Evolutionary conservation across 306 rosid genomes (phyloP).

Genomic region (Boehmeria nivea): DNA sequence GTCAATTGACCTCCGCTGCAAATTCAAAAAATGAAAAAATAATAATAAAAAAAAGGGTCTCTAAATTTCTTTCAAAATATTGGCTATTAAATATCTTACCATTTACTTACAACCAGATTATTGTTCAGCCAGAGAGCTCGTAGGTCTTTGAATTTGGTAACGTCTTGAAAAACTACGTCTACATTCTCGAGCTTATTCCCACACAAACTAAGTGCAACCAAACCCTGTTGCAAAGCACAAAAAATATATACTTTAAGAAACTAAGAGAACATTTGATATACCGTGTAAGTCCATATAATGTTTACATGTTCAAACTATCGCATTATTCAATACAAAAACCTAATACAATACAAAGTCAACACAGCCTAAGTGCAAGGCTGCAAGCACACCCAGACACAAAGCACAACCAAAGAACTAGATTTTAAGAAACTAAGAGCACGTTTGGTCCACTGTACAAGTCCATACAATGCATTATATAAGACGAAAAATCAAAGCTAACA

Average conservation of each 20-base stretch:
- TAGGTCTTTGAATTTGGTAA: constrained; percentile 56
- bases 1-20: constrained; percentile 47
- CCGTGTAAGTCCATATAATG: no score
- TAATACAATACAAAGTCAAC: no score
- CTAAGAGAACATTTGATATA: no score
- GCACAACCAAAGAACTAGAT: no score
- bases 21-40: constrained; percentile 11
- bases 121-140: constrained; percentile 83
- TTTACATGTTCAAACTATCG: no score
- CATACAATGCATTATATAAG: no score
- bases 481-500: no score
- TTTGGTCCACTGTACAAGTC: no score
- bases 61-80: neutral
- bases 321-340: no score
- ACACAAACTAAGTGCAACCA: constrained; percentile 72
- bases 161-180: constrained; percentile 55
- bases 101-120: constrained; percentile 45
- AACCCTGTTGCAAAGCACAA: constrained; percentile 44
- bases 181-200: constrained; percentile 58
- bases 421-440: no score
- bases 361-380: no score
- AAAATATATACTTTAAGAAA: neutral
- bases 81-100: constrained; percentile 31
- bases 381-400: no score
- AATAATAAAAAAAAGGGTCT: neutral